phyloP scores from a whole-genome alignment of 805 yeast genomes.

The Priceomyces castillae region DNA sequence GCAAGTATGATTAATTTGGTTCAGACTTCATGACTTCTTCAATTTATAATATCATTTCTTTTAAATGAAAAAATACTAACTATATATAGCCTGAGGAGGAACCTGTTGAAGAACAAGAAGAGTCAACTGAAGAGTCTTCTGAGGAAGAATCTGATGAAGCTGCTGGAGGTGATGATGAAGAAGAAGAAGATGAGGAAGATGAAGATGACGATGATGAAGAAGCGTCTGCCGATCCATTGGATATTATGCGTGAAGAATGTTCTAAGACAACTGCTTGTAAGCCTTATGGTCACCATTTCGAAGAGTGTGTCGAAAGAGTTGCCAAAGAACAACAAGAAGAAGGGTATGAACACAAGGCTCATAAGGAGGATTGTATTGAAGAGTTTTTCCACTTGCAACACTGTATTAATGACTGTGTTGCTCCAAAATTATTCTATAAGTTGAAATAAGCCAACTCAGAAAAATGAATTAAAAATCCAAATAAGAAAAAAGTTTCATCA shows the following conservation, averaged over 20 bases:
- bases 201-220: slow-evolving; percentile 69
- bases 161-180: slow-evolving; percentile 44
- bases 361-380: slow-evolving; percentile 97
- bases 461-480: slow-evolving; percentile 40
- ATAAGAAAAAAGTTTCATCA: neutral
- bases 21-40: neutral
- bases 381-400: slow-evolving; percentile 97
- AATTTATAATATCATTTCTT: neutral
- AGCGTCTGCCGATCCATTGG: slow-evolving; percentile 52
- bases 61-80: slow-evolving; percentile 12
- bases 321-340: slow-evolving; percentile 81
- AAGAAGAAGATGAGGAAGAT: slow-evolving; percentile 56
- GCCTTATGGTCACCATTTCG: slow-evolving; percentile 80
- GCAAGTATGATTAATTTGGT: neutral
- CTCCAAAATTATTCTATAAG: slow-evolving; percentile 84
- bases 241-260: slow-evolving; percentile 54
- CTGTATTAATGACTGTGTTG: slow-evolving; percentile 86
- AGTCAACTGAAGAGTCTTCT: slow-evolving; percentile 38
- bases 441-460: slow-evolving; percentile 55
- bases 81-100: slow-evolving; percentile 26
- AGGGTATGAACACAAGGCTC: slow-evolving; percentile 71
- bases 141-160: slow-evolving; percentile 32
- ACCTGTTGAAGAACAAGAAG: slow-evolving; percentile 17
- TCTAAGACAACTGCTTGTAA: slow-evolving; percentile 63
- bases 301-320: slow-evolving; percentile 94